A percentile compares a stretch with the other conserved stretches of the same genome.
Evolutionary conservation across 208 protist genomes (phyloP).

Genomic region (Novymonas esmeraldas): DNA sequence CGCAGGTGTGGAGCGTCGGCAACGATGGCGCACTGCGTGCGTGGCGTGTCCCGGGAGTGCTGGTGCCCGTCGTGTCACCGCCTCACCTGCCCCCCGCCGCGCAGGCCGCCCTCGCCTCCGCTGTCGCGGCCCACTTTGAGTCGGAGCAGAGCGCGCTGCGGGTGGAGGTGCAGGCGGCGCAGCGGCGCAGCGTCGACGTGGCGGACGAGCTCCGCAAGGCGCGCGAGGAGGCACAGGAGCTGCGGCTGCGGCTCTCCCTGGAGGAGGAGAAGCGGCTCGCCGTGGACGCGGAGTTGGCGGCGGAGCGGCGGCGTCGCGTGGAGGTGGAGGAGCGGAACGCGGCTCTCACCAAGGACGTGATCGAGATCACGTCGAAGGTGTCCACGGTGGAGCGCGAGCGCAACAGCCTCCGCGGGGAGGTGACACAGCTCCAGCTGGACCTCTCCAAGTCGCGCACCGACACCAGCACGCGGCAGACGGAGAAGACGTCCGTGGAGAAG

Average conservation of each 20-base stretch:
- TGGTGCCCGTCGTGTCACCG: constrained; percentile 33
- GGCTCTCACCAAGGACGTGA: constrained; percentile 51
- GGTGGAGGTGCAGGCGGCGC: constrained; percentile 23
- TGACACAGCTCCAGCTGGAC: constrained; percentile 44
- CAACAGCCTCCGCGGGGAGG: constrained; percentile 43
- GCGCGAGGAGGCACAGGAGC: constrained; percentile 74
- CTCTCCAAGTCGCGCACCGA: constrained; percentile 48
- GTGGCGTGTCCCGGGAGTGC: constrained; percentile 51
- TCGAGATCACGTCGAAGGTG: constrained; percentile 45
- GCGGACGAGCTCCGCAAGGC: constrained; percentile 44
- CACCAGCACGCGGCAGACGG: constrained; percentile 36
- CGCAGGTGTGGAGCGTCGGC: constrained; percentile 66
- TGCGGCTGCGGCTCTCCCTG: constrained; percentile 52
- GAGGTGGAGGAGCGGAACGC: constrained; percentile 55
- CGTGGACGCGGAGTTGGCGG: constrained; percentile 49
- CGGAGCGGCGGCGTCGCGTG: constrained; percentile 30
- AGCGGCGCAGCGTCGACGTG: constrained; percentile 15
- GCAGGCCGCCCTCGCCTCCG: constrained; percentile 35
- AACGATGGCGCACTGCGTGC: constrained; percentile 47
- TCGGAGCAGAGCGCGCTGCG: constrained; percentile 31
- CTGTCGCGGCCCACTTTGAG: neutral
- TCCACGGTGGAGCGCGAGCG: constrained; percentile 41
- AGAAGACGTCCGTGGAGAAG: constrained; percentile 49
- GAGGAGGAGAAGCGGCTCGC: constrained; percentile 40
- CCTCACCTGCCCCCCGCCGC: constrained; percentile 24